Conservation (phyloP, 257 asterid species). For the Rehmannia glutinosa region DNA sequence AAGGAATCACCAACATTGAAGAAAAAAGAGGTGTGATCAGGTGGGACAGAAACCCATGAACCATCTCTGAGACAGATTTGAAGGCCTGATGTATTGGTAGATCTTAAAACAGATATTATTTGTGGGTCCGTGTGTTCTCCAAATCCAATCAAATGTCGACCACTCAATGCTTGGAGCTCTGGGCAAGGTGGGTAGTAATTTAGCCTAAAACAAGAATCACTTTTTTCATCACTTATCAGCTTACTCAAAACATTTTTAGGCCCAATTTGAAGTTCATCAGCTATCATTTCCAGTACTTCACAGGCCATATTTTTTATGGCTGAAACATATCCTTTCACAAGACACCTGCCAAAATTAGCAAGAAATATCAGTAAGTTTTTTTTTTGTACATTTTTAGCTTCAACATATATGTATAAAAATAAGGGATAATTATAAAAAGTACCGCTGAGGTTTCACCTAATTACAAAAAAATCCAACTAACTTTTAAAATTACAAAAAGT, state of each 20-base stretch:
- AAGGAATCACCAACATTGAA: constrained; percentile 36
- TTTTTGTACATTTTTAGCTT: too few relatives aligned
- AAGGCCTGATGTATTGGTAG: constrained; percentile 38
- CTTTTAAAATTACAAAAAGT: too few relatives aligned
- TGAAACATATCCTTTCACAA: constrained; percentile 24
- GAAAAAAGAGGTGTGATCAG: constrained; percentile 38
- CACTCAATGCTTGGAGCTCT: constrained; percentile 29
- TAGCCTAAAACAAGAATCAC: constrained; percentile 38
- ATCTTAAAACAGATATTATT: constrained; percentile 35
- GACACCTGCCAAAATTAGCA: constrained; percentile 15
- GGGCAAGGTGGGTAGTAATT: constrained; percentile 51
- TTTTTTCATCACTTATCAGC: constrained; percentile 25
- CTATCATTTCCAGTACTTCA: constrained; percentile 35
- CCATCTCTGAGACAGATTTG: constrained; percentile 35
- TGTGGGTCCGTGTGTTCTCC: constrained; percentile 59
- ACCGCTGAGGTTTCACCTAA: too few relatives aligned
- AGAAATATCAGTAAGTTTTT: neutral
- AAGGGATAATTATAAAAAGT: too few relatives aligned
- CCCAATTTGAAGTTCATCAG: constrained; percentile 20
- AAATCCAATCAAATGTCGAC: constrained; percentile 35
- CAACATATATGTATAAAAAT: too few relatives aligned
- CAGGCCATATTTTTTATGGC: constrained; percentile 21
- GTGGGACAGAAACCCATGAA: constrained; percentile 40
- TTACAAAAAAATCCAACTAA: too few relatives aligned
- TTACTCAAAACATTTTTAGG: constrained; percentile 20